These are phyloP conservation scores for Pythium folliculosum DNA, from an alignment of 352 stramenopile genomes.

Conservation along the genomic window DNA sequence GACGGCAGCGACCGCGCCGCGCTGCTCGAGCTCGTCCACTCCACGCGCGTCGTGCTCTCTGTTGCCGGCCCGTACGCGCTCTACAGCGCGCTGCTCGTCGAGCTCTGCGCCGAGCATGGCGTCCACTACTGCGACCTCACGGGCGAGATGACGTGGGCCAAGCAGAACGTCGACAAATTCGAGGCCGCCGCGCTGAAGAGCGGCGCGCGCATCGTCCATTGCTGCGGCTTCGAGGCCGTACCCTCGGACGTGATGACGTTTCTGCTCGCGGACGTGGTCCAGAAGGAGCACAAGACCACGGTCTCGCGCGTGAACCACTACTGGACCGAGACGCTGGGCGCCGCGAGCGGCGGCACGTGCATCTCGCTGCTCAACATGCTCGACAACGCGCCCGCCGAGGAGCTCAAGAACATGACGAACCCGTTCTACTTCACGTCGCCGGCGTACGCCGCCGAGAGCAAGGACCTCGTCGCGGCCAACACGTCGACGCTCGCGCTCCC, in stretches of 20 bases:
- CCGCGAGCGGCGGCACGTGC: slow-evolving; percentile 50
- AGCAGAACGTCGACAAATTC: slow-evolving; percentile 67
- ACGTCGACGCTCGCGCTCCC: slow-evolving; percentile 34
- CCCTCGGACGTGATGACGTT: slow-evolving; percentile 75
- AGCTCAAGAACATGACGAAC: slow-evolving; percentile 33
- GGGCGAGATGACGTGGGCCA: slow-evolving; percentile 81
- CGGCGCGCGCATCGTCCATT: slow-evolving; percentile 78
- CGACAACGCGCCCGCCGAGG: slow-evolving; percentile 11
- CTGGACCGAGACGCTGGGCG: slow-evolving; percentile 33
- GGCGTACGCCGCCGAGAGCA: slow-evolving; percentile 28
- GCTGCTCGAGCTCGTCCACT: slow-evolving; percentile 53
- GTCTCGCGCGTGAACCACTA: slow-evolving; percentile 34
- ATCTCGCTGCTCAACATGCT: slow-evolving; percentile 38
- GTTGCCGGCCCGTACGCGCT: slow-evolving; percentile 78
- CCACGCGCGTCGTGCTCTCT: slow-evolving; percentile 75
- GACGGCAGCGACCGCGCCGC: slow-evolving; percentile 47
- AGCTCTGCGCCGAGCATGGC: slow-evolving; percentile 77
- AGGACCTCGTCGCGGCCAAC: slow-evolving; percentile 24
- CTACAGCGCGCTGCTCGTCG: slow-evolving; percentile 72
- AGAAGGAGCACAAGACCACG: slow-evolving; percentile 34
- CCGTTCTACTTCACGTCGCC: slow-evolving; percentile 46
- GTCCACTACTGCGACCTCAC: slow-evolving; percentile 91
- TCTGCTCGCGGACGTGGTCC: slow-evolving; percentile 52
- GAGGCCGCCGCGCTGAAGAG: slow-evolving; percentile 49
- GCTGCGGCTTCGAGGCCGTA: slow-evolving; percentile 85